Conservation (phyloP, 2,329 filamentous ascomycete species). For the Neonectria ditissima region DNA sequence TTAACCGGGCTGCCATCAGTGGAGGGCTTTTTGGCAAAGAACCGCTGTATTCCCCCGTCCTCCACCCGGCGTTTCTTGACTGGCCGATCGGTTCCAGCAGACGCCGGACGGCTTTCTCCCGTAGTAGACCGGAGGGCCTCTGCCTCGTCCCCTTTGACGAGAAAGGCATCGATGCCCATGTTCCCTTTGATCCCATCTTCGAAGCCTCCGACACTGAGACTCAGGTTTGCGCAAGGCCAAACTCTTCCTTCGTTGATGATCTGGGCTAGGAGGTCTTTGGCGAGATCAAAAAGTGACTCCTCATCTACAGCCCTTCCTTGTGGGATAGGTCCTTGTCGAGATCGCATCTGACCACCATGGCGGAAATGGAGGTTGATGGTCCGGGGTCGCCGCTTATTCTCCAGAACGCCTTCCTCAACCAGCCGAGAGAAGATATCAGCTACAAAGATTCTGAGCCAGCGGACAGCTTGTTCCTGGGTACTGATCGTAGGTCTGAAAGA, state of each 20-base stretch:
- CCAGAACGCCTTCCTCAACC: constrained; percentile 89
- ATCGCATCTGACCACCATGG: constrained; percentile 78
- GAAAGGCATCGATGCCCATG: constrained; percentile 85
- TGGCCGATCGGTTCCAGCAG: constrained; percentile 38
- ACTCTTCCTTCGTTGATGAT: constrained; percentile 81
- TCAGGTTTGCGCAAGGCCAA: constrained; percentile 94
- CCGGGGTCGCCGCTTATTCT: constrained; percentile 87
- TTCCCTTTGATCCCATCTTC: constrained; percentile 89
- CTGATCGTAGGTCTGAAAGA: constrained; percentile 90
- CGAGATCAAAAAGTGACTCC: constrained; percentile 76
- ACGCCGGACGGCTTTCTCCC: constrained; percentile 35
- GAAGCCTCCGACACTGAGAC: constrained; percentile 89
- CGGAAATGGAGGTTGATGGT: constrained; percentile 88
- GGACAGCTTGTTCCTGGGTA: constrained; percentile 79
- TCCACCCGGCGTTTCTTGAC: constrained; percentile 54
- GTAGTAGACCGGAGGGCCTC: constrained; percentile 50
- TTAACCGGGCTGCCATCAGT: constrained; percentile 45
- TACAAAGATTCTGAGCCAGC: constrained; percentile 91
- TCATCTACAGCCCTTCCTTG: constrained; percentile 81
- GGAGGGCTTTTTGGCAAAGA: constrained; percentile 61
- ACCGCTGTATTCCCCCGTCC: constrained; percentile 66
- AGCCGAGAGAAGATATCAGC: constrained; percentile 92
- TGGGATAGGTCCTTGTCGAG: constrained; percentile 81
- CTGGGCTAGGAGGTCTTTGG: constrained; percentile 81
- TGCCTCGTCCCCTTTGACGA: constrained; percentile 80